A percentile compares a stretch with the other conserved stretches of the same genome.
These are phyloP conservation scores for Acephala macrosclerotiorum DNA, from an alignment of 2,329 filamentous ascomycete species.

Conservation along the genomic window DNA sequence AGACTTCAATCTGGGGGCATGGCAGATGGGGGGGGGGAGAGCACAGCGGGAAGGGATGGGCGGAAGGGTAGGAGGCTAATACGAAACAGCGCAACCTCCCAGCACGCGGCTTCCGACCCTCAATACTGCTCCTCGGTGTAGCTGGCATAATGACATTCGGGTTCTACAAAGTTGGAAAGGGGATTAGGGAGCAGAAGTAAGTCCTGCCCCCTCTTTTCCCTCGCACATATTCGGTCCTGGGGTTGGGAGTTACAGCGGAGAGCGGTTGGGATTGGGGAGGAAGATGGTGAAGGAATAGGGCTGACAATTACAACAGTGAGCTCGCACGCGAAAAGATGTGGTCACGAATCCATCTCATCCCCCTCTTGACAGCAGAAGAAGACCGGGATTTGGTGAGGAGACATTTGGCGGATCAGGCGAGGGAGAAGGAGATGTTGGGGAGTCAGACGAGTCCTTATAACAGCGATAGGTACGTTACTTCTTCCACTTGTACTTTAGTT, in stretches of 20 bases:
- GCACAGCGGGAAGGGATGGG: neutral
- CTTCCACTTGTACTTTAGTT: neutral
- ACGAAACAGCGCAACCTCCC: slow-evolving; percentile 82
- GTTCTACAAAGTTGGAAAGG: slow-evolving; percentile 85
- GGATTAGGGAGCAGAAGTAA: slow-evolving; percentile 91
- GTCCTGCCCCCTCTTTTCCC: slow-evolving; percentile 42
- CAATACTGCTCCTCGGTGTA: slow-evolving; percentile 78
- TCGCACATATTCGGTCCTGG: neutral
- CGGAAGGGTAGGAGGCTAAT: slow-evolving; percentile 12
- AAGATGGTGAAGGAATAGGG: slow-evolving; percentile 1
- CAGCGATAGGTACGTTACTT: slow-evolving; percentile 74
- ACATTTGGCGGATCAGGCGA: slow-evolving; percentile 83
- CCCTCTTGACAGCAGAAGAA: slow-evolving; percentile 93
- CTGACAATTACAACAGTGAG: slow-evolving; percentile 66
- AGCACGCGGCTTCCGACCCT: slow-evolving; percentile 86
- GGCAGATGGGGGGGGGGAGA: too few species aligned
- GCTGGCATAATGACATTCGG: slow-evolving; percentile 85
- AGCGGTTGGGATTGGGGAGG: neutral
- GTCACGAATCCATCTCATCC: slow-evolving; percentile 93
- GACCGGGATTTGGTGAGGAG: slow-evolving; percentile 93
- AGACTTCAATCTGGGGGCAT: neutral
- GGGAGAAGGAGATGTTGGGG: slow-evolving; percentile 91
- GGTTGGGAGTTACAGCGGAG: neutral
- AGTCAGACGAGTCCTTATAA: slow-evolving; percentile 87
- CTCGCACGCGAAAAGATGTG: slow-evolving; percentile 98